Evolutionary conservation across 2,329 filamentous ascomycete genomes (phyloP).

Genomic region (Fusarium sp.): DNA sequence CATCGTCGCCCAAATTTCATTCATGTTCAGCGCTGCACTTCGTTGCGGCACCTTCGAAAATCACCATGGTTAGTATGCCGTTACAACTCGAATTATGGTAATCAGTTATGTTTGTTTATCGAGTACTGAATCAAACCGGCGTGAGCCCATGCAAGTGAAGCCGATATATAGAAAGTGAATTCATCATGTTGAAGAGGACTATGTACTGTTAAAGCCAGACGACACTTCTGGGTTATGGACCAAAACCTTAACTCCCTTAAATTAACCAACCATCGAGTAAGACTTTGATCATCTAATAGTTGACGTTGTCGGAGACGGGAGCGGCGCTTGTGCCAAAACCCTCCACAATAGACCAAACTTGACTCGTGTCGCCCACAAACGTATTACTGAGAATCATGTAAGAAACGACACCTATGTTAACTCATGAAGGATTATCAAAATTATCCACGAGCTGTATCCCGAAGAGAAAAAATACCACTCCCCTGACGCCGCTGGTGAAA

Average conservation of each 20-base stretch:
- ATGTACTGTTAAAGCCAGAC: constrained; percentile 37
- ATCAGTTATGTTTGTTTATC: too few species aligned
- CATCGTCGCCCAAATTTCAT: background rate
- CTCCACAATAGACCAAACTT: constrained; percentile 11
- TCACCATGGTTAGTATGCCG: background rate
- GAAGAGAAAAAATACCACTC: constrained; percentile 33
- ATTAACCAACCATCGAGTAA: constrained; percentile 1
- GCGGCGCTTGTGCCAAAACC: background rate
- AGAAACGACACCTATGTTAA: constrained; percentile 31
- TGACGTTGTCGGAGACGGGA: constrained; percentile 4
- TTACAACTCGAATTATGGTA: too few species aligned
- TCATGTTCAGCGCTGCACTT: background rate
- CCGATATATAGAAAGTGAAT: constrained; percentile 13
- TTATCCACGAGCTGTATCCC: constrained; percentile 36
- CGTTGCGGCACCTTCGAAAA: background rate
- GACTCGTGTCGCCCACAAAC: constrained; percentile 26
- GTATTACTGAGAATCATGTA: constrained; percentile 34
- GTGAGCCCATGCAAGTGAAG: background rate
- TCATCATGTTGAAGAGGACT: constrained; percentile 38
- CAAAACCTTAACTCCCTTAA: constrained; percentile 23
- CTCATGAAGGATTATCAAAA: constrained; percentile 24
- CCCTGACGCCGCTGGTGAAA: constrained; percentile 44
- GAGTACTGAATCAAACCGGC: background rate
- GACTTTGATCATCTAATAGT: constrained; percentile 14
- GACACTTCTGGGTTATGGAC: constrained; percentile 14